phyloP scores from a whole-genome alignment of 2,329 filamentous ascomycete species.

The Cyphellophora attinorum region DNA sequence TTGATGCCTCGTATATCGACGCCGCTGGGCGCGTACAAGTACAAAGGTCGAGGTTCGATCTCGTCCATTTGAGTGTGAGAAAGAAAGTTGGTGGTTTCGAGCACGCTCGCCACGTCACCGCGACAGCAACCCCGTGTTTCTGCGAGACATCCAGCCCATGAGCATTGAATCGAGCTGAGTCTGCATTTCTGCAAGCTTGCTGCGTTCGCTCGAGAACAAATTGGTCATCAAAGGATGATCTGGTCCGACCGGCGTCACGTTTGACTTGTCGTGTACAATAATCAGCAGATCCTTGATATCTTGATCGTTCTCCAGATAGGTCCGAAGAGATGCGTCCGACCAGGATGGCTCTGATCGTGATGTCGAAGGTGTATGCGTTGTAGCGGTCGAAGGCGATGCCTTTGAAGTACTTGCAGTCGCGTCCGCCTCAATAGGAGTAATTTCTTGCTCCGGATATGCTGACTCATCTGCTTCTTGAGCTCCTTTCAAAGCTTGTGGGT shows the following conservation, averaged over 20 bases:
- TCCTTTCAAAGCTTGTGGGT: no score
- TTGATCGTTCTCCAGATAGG: slow-evolving; percentile 82
- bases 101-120: slow-evolving; percentile 4
- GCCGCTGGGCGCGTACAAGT: no score
- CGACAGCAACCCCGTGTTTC: slow-evolving; percentile 18
- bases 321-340: slow-evolving; percentile 76
- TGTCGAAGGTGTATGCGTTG: slow-evolving; percentile 46
- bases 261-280: slow-evolving; percentile 86
- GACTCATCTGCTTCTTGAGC: slow-evolving; percentile 38
- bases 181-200: slow-evolving; percentile 76
- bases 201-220: slow-evolving; percentile 79
- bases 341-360: slow-evolving; percentile 55
- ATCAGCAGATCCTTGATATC: slow-evolving; percentile 84
- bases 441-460: slow-evolving; percentile 13
- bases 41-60: no score
- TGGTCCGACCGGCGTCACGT: slow-evolving; percentile 65
- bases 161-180: slow-evolving; percentile 83
- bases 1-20: no score
- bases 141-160: slow-evolving; percentile 60
- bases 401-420: slow-evolving; percentile 21
- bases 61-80: no score
- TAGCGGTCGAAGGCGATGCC: slow-evolving; percentile 30
- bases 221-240: slow-evolving; percentile 76
- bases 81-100: no score
- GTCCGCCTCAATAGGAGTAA: slow-evolving; percentile 24